Percentiles rank a stretch among this genome's conserved stretches.
phyloP scores from a whole-genome alignment of 192 early-diverging fungal species.

The Linnemannia schmuckeri region DNA sequence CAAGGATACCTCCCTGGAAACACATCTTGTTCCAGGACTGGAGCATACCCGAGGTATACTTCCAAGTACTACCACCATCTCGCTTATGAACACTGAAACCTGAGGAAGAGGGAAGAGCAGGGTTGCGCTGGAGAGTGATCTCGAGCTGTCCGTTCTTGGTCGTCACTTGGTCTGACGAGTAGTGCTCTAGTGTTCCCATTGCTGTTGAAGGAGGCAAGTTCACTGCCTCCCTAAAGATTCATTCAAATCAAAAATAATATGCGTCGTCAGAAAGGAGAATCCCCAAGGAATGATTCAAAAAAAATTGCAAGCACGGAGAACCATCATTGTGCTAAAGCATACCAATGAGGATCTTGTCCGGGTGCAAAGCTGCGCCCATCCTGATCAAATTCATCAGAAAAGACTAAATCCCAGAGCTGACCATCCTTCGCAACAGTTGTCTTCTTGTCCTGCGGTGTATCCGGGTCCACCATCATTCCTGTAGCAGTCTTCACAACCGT shows the following conservation, averaged over 20 bases:
- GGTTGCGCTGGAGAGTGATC: conserved; percentile 49
- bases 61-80: not conserved
- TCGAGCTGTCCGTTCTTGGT: conserved; percentile 65
- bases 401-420: conserved; percentile 65
- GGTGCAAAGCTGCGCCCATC: conserved; percentile 65
- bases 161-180: conserved; percentile 62
- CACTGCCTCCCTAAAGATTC: conserved; percentile 58
- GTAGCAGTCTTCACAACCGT: not conserved
- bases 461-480: not conserved
- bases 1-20: conserved; percentile 73
- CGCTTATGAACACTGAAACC: not conserved
- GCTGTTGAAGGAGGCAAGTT: conserved; percentile 66
- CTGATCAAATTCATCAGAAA: conserved; percentile 72
- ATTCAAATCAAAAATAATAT: not conserved
- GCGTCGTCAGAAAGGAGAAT: no score
- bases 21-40: conserved; percentile 77
- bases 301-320: no score
- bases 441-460: conserved; percentile 7
- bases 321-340: conserved; percentile 11
- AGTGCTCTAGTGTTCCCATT: conserved; percentile 66
- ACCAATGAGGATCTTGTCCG: conserved; percentile 67
- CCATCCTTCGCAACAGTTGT: conserved; percentile 59
- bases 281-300: no score
- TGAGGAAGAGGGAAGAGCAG: conserved; percentile 8
- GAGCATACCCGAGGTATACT: conserved; percentile 69